Percentiles rank a stretch among this genome's conserved stretches.
Conservation (phyloP, 139 green algal species). For the Klebsormidium nitens region DNA sequence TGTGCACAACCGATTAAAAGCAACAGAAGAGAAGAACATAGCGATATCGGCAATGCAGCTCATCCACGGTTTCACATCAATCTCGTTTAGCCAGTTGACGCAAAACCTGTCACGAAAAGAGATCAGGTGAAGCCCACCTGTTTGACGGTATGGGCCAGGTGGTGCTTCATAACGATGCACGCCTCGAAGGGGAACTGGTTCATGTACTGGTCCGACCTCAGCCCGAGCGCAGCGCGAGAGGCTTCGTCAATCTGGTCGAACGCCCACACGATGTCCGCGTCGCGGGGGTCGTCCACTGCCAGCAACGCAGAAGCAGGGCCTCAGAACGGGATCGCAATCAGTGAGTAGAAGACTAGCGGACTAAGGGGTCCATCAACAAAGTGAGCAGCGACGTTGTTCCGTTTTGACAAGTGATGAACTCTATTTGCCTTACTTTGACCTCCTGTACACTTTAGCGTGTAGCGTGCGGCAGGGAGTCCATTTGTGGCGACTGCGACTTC, state of each 20-base stretch:
- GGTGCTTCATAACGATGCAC: conserved; percentile 42
- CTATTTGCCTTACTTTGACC: no score
- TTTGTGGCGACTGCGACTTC: no score
- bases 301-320: neutral
- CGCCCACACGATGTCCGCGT: conserved; percentile 32
- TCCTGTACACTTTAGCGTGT: no score
- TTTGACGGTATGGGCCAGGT: conserved; percentile 25
- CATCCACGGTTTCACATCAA: no score
- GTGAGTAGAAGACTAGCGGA: neutral
- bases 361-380: neutral
- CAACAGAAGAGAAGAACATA: no score
- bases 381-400: no score
- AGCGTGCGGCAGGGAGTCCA: no score
- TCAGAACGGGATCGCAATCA: neutral
- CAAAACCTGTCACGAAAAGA: no score
- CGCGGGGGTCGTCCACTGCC: conserved; percentile 20
- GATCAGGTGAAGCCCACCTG: conserved; percentile 22
- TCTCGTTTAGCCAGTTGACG: no score
- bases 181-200: conserved; percentile 40
- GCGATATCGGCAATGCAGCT: no score
- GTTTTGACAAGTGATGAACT: no score
- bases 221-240: neutral
- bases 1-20: no score
- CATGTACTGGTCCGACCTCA: conserved; percentile 10
- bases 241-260: conserved; percentile 29